A percentile compares a stretch with the other conserved stretches of the same genome.
These are phyloP conservation scores for Xanthoconium stramineum DNA, from an alignment of 768 basidiomycete genomes.

Conservation along the genomic window DNA sequence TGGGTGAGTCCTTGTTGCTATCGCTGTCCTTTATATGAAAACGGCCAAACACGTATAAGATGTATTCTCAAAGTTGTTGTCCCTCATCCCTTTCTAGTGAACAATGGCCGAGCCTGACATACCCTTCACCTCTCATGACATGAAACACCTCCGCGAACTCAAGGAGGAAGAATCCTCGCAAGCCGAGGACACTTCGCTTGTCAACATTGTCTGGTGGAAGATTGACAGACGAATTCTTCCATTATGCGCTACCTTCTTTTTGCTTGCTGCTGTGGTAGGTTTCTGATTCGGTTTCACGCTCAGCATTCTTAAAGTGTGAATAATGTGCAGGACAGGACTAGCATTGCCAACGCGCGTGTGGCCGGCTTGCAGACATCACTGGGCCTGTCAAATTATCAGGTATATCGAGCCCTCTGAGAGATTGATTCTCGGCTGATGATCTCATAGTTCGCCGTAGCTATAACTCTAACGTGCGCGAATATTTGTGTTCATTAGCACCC, in stretches of 20 bases:
- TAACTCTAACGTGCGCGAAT: constrained; percentile 19
- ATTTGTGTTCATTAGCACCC: neutral
- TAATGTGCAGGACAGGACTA: constrained; percentile 34
- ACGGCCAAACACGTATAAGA: neutral
- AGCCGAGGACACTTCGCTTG: constrained; percentile 23
- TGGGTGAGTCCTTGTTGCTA: neutral
- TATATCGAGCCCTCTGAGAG: neutral
- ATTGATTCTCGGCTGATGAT: neutral
- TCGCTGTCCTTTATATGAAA: neutral
- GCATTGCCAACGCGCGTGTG: constrained; percentile 58
- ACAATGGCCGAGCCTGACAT: neutral
- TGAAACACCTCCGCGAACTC: neutral
- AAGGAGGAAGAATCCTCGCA: constrained; percentile 6
- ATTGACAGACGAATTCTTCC: constrained; percentile 48
- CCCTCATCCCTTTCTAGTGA: neutral
- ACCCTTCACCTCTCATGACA: neutral
- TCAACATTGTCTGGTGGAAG: constrained; percentile 45
- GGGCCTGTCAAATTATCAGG: constrained; percentile 29
- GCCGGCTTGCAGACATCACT: constrained; percentile 57
- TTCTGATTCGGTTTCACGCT: neutral
- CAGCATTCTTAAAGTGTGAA: neutral
- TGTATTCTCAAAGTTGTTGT: neutral
- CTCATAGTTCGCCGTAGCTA: too few relatives aligned
- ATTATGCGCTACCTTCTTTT: constrained; percentile 45
- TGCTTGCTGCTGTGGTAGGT: constrained; percentile 51